Conservation (phyloP, 306 rosid genomes). For the Lupinus albus region DNA sequence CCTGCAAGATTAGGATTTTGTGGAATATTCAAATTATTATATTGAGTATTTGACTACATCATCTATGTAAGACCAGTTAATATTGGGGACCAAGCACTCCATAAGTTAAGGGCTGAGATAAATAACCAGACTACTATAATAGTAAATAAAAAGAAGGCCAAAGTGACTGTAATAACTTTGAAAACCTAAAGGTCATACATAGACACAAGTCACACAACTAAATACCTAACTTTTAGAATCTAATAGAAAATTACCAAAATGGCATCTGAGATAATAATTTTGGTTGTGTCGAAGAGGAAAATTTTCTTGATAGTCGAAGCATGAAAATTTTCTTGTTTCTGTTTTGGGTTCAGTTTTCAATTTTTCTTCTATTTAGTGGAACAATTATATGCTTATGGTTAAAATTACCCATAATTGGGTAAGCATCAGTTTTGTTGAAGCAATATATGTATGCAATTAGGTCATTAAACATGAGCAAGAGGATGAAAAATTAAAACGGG, state of each 20-base stretch:
- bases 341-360: conserved; percentile 5
- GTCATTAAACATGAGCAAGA: neutral
- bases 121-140: neutral
- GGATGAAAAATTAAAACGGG: neutral
- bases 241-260: neutral
- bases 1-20: conserved; percentile 9
- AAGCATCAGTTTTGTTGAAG: neutral
- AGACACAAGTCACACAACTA: too few relatives aligned
- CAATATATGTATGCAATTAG: neutral
- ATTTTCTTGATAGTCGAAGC: neutral
- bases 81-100: neutral
- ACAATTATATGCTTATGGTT: conserved; percentile 3
- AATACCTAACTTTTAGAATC: neutral
- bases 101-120: conserved; percentile 1
- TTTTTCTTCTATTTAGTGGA: neutral
- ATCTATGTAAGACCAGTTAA: neutral
- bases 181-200: neutral
- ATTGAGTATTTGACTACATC: conserved; percentile 3
- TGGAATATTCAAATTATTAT: conserved; percentile 24
- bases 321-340: neutral
- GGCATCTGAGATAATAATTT: too few relatives aligned
- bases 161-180: neutral
- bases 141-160: neutral
- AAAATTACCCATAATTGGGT: neutral
- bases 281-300: too few relatives aligned